A percentile compares a stretch with the other conserved stretches of the same genome.
phyloP scores from a whole-genome alignment of 179 eudicot species.

The Camellia oleifera region DNA sequence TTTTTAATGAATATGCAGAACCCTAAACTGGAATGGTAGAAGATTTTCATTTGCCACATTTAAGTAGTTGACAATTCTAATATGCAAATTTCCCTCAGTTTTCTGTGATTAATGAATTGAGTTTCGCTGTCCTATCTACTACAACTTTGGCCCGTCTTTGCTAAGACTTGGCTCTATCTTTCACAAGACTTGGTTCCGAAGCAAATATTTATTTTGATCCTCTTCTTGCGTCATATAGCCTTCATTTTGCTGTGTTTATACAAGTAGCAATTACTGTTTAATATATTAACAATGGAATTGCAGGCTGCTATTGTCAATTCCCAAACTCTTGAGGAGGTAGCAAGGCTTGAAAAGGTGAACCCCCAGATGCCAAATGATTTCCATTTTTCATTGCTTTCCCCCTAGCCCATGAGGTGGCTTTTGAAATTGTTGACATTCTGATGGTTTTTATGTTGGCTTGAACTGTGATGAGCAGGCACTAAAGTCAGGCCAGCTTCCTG shows the following conservation, averaged over 20 bases:
- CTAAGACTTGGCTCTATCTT: not conserved
- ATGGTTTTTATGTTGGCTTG: conserved; percentile 3
- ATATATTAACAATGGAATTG: conserved; percentile 25
- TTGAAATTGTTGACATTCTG: not conserved
- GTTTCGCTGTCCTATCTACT: conserved; percentile 1
- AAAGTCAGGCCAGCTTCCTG: conserved; percentile 51
- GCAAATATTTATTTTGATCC: not conserved
- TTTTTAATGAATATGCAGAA: not conserved
- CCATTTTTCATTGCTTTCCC: not conserved
- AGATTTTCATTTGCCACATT: not conserved
- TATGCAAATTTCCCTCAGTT: not conserved
- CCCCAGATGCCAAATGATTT: not conserved
- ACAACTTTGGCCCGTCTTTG: not conserved
- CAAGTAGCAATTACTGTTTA: not conserved
- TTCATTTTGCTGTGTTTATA: not conserved
- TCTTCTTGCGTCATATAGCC: not conserved
- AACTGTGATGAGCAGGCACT: conserved; percentile 37
- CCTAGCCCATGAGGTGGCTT: not conserved
- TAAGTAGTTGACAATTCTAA: not conserved
- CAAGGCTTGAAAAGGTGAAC: conserved; percentile 92
- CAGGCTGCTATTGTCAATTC: conserved; percentile 99
- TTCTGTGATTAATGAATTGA: not conserved
- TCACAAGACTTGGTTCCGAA: not conserved
- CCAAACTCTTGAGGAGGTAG: conserved; percentile 99
- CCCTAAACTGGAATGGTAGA: not conserved